A percentile compares a stretch with the other conserved stretches of the same genome.
Evolutionary conservation across 371 early-diverging fungal species (phyloP).

Genomic region (Mortierella sp.): DNA sequence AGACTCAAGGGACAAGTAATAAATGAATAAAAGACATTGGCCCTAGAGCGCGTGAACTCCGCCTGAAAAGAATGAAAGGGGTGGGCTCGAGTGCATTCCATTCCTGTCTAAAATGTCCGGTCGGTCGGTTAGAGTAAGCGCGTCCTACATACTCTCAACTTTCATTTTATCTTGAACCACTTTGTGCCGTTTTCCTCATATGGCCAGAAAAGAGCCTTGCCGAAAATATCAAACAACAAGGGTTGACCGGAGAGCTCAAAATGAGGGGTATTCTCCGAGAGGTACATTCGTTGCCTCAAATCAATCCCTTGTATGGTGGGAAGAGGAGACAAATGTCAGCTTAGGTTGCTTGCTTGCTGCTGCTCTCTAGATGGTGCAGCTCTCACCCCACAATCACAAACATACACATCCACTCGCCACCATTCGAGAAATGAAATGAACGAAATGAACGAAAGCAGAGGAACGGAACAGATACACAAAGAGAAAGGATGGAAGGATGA

Average conservation of each 20-base stretch:
- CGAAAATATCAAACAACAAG: background rate
- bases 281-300: background rate
- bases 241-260: background rate
- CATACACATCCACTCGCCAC: background rate
- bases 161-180: too few species aligned
- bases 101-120: background rate
- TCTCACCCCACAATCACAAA: background rate
- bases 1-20: background rate
- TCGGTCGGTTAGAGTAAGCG: too few species aligned
- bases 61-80: too few species aligned
- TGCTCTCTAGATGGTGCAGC: background rate
- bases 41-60: constrained; percentile 2
- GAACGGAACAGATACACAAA: background rate
- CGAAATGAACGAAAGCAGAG: background rate
- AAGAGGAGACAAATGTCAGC: background rate
- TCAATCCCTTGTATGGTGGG: background rate
- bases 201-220: background rate
- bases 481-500: background rate
- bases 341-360: background rate
- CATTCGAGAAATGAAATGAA: background rate
- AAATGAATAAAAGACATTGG: background rate
- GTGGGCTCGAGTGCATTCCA: too few species aligned
- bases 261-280: background rate
- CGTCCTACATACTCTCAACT: too few species aligned
- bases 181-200: too few species aligned